Evolutionary conservation across 1,139 yeast genomes (phyloP).

Genomic region (Geotrichum australiense): DNA sequence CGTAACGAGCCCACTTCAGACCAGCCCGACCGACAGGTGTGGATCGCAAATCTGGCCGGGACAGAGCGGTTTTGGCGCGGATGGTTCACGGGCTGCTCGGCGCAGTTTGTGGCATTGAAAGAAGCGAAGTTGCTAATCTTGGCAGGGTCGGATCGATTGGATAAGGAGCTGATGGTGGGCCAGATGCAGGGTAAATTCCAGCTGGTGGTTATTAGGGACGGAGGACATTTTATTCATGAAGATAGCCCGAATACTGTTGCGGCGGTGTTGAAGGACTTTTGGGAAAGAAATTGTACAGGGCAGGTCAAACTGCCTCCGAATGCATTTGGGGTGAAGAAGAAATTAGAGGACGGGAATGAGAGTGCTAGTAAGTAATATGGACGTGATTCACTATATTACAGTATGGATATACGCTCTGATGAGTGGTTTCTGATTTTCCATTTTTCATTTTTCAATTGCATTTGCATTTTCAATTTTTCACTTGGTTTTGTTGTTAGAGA

Average conservation of each 20-base stretch:
- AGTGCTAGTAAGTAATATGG: too few relatives aligned
- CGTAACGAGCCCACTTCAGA: slow-evolving; percentile 13
- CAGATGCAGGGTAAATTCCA: slow-evolving; percentile 95
- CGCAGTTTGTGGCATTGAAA: slow-evolving; percentile 47
- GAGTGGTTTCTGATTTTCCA: too few relatives aligned
- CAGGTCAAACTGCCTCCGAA: too few relatives aligned
- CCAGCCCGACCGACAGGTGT: slow-evolving; percentile 27
- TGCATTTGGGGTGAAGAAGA: too few relatives aligned
- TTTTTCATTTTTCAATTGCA: too few relatives aligned
- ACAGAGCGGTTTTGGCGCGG: slow-evolving; percentile 65
- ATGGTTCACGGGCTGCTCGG: slow-evolving; percentile 80
- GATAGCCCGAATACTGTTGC: slow-evolving; percentile 72
- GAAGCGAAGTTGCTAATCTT: slow-evolving; percentile 58
- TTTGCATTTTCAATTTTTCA: too few relatives aligned
- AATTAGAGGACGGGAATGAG: too few relatives aligned
- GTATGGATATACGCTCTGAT: too few relatives aligned
- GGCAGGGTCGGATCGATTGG: slow-evolving; percentile 89
- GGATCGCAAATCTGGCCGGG: slow-evolving; percentile 57
- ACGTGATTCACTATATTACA: too few relatives aligned
- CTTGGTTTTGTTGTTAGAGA: too few relatives aligned
- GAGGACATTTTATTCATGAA: slow-evolving; percentile 92
- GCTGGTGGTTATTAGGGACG: slow-evolving; percentile 67
- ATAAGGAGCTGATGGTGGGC: slow-evolving; percentile 77
- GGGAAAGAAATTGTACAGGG: slow-evolving; percentile 47
- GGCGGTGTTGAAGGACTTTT: slow-evolving; percentile 40